Conservation (phyloP, 768 basidiomycete species). For the Lactarius psammicola region DNA sequence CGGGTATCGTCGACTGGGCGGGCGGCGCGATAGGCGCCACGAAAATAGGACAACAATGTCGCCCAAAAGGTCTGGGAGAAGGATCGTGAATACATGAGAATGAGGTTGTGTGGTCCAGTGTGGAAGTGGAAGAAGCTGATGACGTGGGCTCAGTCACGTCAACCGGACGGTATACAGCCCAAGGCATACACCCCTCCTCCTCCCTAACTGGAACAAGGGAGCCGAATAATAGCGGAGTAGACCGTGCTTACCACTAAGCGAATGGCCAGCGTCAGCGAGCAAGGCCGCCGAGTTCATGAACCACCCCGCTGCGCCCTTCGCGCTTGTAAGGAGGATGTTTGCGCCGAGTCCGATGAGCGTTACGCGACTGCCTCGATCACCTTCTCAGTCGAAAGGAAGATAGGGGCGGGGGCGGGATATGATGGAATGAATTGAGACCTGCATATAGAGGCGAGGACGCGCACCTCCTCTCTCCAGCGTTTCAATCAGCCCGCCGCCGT, state of each 20-base stretch:
- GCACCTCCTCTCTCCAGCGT: conserved; percentile 26
- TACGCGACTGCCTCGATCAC: conserved; percentile 78
- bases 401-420: not conserved
- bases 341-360: conserved; percentile 81
- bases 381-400: conserved; percentile 38
- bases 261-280: conserved; percentile 93
- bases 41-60: conserved; percentile 90
- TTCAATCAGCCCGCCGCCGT: conserved; percentile 25
- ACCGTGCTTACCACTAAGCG: conserved; percentile 65
- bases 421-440: conserved; percentile 1
- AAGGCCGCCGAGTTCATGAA: conserved; percentile 87
- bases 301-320: conserved; percentile 88
- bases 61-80: conserved; percentile 65
- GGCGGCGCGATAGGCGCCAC: conserved; percentile 80
- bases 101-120: not conserved
- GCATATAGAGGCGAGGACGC: not conserved
- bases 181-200: not conserved
- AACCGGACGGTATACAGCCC: not conserved
- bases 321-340: conserved; percentile 76
- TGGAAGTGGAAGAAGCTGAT: not conserved
- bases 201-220: not conserved
- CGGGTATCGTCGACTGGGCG: conserved; percentile 79
- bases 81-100: not conserved
- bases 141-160: not conserved
- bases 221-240: not conserved